Evolutionary conservation across 2,329 filamentous ascomycete species (phyloP).

Genomic region (Aschersonia sp.): DNA sequence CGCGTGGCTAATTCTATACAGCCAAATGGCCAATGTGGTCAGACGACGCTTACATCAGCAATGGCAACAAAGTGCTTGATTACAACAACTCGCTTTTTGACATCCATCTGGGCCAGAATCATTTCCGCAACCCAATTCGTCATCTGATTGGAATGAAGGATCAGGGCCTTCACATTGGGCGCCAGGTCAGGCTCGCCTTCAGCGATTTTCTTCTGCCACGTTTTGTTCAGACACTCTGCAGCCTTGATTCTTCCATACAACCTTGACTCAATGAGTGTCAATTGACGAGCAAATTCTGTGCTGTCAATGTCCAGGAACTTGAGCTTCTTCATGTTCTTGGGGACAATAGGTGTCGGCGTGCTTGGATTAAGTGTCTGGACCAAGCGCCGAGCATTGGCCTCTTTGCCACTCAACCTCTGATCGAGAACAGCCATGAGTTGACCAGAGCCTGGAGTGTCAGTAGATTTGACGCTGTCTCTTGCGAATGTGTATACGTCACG

Average conservation of each 20-base stretch:
- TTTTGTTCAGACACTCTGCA: conserved; percentile 94
- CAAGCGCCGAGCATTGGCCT: conserved; percentile 71
- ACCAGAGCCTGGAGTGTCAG: conserved; percentile 77
- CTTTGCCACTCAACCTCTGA: conserved; percentile 76
- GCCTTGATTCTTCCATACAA: conserved; percentile 93
- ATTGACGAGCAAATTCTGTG: conserved; percentile 88
- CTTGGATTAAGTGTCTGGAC: conserved; percentile 75
- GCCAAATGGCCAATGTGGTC: not conserved
- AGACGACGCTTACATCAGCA: conserved; percentile 57
- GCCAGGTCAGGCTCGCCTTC: conserved; percentile 75
- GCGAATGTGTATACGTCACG: conserved; percentile 84
- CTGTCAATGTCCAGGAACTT: conserved; percentile 97
- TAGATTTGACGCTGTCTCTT: conserved; percentile 80
- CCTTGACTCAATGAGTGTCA: conserved; percentile 92
- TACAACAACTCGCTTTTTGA: conserved; percentile 90
- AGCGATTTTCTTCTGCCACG: conserved; percentile 89
- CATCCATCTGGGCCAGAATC: conserved; percentile 88
- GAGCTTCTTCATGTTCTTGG: conserved; percentile 98
- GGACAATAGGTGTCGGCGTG: conserved; percentile 77
- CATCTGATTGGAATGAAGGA: conserved; percentile 94
- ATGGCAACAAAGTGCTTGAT: conserved; percentile 98
- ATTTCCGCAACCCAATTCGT: conserved; percentile 99
- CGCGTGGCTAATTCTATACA: not conserved
- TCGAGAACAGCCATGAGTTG: conserved; percentile 79
- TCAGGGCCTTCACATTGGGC: conserved; percentile 87